These are phyloP conservation scores for Elaeagnus macrophylla DNA, from an alignment of 306 rosid genomes.

Conservation along the genomic window DNA sequence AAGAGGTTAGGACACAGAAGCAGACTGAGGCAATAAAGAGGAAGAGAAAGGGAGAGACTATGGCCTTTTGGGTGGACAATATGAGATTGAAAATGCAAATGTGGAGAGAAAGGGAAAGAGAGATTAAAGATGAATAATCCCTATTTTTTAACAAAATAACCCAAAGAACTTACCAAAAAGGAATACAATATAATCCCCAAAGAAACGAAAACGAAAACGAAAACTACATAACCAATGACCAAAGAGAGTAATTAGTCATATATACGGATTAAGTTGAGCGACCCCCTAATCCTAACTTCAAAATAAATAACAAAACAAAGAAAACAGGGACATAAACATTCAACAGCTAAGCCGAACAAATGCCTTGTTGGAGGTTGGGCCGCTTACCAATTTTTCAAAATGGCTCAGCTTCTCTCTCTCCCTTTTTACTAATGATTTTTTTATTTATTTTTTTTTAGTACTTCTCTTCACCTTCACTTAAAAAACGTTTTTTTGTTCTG, in stretches of 20 bases:
- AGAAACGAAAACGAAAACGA: too few species aligned
- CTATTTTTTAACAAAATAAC: slow-evolving; percentile 48
- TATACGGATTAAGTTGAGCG: slow-evolving; percentile 8
- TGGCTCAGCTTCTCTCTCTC: neutral
- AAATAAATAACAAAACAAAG: neutral
- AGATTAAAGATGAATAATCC: slow-evolving; percentile 41
- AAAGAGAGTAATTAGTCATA: neutral
- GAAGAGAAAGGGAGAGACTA: slow-evolving; percentile 29
- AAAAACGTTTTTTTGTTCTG: neutral
- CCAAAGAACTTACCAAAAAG: too few species aligned
- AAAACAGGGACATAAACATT: slow-evolving; percentile 11
- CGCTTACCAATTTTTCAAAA: slow-evolving; percentile 14
- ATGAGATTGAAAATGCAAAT: slow-evolving; percentile 15
- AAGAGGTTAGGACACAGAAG: slow-evolving; percentile 30
- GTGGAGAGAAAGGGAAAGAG: slow-evolving; percentile 16
- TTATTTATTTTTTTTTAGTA: neutral
- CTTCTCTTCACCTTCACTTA: too few species aligned
- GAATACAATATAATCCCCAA: too few species aligned
- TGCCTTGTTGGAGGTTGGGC: slow-evolving; percentile 18
- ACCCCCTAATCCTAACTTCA: slow-evolving; percentile 29
- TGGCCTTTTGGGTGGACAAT: slow-evolving; percentile 50
- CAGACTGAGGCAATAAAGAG: slow-evolving; percentile 29
- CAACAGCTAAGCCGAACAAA: slow-evolving; percentile 2
- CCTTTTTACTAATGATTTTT: neutral
- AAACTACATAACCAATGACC: too few species aligned